Conservation (phyloP, 2,329 filamentous ascomycete genomes). For the Alternaria sp. region DNA sequence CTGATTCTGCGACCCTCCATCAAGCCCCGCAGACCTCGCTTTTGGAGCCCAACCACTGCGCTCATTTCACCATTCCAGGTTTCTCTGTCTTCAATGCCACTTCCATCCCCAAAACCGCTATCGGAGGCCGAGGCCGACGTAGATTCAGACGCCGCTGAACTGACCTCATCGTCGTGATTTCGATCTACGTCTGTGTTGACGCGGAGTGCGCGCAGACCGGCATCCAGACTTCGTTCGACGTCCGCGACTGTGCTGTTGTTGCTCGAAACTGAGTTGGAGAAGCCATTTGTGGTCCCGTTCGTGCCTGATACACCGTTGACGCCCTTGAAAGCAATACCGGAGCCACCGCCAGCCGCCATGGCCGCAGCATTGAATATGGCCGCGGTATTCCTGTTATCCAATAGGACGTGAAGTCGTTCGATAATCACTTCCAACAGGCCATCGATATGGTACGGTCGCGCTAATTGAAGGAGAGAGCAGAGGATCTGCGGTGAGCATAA, state of each 20-base stretch:
- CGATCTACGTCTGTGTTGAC: constrained; percentile 58
- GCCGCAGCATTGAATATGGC: constrained; percentile 98
- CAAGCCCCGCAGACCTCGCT: constrained; percentile 84
- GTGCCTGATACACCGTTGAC: constrained; percentile 34
- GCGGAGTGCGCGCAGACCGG: constrained; percentile 49
- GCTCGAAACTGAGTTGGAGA: neutral
- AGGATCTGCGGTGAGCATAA: constrained; percentile 94
- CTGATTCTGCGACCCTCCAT: constrained; percentile 93
- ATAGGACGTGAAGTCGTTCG: constrained; percentile 83
- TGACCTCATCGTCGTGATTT: constrained; percentile 43
- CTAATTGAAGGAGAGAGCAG: constrained; percentile 91
- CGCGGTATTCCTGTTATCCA: constrained; percentile 92
- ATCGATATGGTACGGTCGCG: constrained; percentile 90
- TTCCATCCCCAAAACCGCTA: constrained; percentile 43
- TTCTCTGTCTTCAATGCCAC: constrained; percentile 58
- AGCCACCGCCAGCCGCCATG: constrained; percentile 94
- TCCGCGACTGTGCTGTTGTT: constrained; percentile 13
- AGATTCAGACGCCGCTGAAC: constrained; percentile 38
- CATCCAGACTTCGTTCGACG: constrained; percentile 39
- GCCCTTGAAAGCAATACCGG: constrained; percentile 71
- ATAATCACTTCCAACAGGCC: constrained; percentile 92
- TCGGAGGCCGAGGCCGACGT: constrained; percentile 42
- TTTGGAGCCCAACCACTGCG: constrained; percentile 93
- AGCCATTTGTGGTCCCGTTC: constrained; percentile 38
- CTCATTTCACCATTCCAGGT: constrained; percentile 83